phyloP scores from a whole-genome alignment of 139 green algal species.

The Volvox reticuliferus region DNA sequence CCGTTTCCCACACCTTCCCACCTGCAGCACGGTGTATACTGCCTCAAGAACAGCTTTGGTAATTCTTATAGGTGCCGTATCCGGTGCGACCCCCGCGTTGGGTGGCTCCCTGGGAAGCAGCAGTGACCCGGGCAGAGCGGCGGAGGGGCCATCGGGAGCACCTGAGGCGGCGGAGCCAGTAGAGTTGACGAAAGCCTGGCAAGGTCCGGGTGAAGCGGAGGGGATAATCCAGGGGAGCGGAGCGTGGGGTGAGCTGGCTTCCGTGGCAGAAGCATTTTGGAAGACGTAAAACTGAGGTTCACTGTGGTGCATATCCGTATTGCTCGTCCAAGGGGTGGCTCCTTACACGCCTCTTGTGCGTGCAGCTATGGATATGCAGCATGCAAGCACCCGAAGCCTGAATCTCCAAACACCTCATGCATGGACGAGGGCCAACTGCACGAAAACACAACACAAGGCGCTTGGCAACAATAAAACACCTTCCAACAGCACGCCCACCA shows the following conservation, averaged over 20 bases:
- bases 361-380: too few relatives aligned
- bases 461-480: too few relatives aligned
- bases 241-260: background rate
- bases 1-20: background rate
- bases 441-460: too few relatives aligned
- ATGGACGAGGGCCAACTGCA: too few relatives aligned
- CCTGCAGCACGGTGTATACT: conserved; percentile 65
- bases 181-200: background rate
- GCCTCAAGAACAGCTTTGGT: conserved; percentile 60
- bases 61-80: conserved; percentile 55
- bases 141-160: background rate
- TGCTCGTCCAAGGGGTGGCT: too few relatives aligned
- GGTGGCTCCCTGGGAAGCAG: conserved; percentile 58
- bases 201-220: background rate
- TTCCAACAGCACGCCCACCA: too few relatives aligned
- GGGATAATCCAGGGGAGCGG: background rate
- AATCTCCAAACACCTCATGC: too few relatives aligned
- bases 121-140: background rate
- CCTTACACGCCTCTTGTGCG: too few relatives aligned
- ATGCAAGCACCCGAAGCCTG: too few relatives aligned
- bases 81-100: conserved; percentile 45
- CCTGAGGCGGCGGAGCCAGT: background rate
- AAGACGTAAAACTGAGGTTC: too few relatives aligned
- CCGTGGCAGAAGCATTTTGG: too few relatives aligned
- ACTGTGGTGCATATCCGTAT: too few relatives aligned